These are phyloP conservation scores for Thyridium curvatum DNA, from an alignment of 2,329 filamentous ascomycete species.

Conservation along the genomic window DNA sequence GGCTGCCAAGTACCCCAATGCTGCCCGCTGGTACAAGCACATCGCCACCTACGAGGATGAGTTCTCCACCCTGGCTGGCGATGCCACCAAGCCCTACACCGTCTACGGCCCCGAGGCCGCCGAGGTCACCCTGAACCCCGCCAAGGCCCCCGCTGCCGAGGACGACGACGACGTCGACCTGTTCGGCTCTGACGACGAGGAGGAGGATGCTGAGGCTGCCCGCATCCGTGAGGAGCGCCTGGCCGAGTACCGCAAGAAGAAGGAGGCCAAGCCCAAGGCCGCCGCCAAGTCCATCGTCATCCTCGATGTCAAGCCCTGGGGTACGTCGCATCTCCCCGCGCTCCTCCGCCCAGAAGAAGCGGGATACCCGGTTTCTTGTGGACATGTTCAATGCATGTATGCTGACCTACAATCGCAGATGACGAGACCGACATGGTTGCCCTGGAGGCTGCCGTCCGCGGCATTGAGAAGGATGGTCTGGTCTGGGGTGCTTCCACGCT, in stretches of 20 bases:
- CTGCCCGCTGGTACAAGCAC: conserved; percentile 98
- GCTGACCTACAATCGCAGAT: conserved; percentile 39
- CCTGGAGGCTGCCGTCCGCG: conserved; percentile 74
- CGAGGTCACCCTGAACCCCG: conserved; percentile 76
- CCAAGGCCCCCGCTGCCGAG: conserved; percentile 66
- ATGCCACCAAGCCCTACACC: conserved; percentile 82
- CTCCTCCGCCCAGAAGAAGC: neutral
- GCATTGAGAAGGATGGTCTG: conserved; percentile 87
- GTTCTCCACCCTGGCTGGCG: conserved; percentile 85
- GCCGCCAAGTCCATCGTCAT: conserved; percentile 95
- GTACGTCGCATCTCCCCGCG: conserved; percentile 48
- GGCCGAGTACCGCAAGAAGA: conserved; percentile 94
- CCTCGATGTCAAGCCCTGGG: conserved; percentile 97
- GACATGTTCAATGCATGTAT: conserved; percentile 12
- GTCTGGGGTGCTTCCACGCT: conserved; percentile 92
- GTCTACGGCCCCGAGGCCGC: conserved; percentile 82
- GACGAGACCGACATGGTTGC: conserved; percentile 89
- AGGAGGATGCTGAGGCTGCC: conserved; percentile 84
- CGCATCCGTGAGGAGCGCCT: conserved; percentile 82
- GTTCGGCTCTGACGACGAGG: conserved; percentile 90
- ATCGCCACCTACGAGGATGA: conserved; percentile 88
- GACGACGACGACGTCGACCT: conserved; percentile 85
- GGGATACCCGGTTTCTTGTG: too few species aligned
- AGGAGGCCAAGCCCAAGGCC: conserved; percentile 85
- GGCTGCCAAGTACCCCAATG: conserved; percentile 84